These are phyloP conservation scores for Fusarium xylarioides DNA, from an alignment of 2,329 filamentous ascomycete genomes.

Conservation along the genomic window DNA sequence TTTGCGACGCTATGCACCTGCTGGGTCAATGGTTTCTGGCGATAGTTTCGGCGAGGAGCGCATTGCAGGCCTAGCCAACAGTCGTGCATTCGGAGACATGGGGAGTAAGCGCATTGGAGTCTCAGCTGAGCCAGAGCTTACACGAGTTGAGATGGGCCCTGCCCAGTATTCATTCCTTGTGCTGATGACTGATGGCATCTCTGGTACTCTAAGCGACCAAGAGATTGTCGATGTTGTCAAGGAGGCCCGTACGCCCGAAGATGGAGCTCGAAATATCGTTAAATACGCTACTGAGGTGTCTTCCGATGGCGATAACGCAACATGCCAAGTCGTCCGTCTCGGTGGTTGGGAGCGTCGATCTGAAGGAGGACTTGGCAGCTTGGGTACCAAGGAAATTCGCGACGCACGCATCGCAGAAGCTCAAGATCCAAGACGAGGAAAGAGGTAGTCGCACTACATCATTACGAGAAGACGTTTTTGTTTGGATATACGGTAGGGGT, in stretches of 20 bases:
- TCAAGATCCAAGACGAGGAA: slow-evolving; percentile 78
- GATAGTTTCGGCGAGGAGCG: slow-evolving; percentile 98
- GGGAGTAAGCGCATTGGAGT: slow-evolving; percentile 91
- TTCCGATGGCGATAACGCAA: slow-evolving; percentile 72
- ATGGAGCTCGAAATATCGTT: slow-evolving; percentile 81
- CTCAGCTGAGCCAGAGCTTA: slow-evolving; percentile 90
- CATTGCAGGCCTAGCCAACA: slow-evolving; percentile 92
- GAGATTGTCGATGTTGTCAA: slow-evolving; percentile 97
- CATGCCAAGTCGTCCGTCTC: slow-evolving; percentile 72
- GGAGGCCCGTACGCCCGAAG: slow-evolving; percentile 89
- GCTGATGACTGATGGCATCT: slow-evolving; percentile 88
- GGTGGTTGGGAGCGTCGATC: slow-evolving; percentile 76
- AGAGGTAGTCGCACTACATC: slow-evolving; percentile 50
- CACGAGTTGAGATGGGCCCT: slow-evolving; percentile 78
- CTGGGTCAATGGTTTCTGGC: slow-evolving; percentile 79
- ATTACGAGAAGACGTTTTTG: not conserved
- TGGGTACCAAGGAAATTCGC: slow-evolving; percentile 91
- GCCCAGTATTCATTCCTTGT: slow-evolving; percentile 92
- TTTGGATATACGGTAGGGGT: slow-evolving; percentile 1
- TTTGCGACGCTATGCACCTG: slow-evolving; percentile 81
- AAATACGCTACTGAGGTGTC: slow-evolving; percentile 89
- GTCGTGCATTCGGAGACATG: slow-evolving; percentile 93
- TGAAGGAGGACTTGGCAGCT: slow-evolving; percentile 86
- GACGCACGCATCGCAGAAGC: slow-evolving; percentile 85
- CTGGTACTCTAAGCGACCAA: slow-evolving; percentile 85